Base-by-base conservation (phyloP, 441 rosid genomes). In the Capsella rubella region DNA sequence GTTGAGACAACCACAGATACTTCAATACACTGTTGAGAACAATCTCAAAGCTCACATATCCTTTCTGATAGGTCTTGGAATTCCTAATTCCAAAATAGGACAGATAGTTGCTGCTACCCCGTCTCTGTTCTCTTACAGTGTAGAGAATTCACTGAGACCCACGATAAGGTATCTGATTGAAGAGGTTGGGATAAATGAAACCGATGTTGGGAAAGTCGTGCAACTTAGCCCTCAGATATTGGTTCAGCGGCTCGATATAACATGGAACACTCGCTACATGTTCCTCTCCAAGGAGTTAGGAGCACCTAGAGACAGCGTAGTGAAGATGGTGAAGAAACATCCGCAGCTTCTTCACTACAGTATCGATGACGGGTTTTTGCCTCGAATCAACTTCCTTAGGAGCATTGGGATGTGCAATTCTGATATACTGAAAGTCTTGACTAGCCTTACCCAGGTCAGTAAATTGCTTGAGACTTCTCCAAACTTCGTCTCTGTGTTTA, bases 321-420 rank as follows among this genome's bases (percentile, higher is more conserved):
- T 92, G 74, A 95, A 92, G 84, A 95, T 92, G 97, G 97, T 95
- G 54, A 90, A 79, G 60, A 92, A 88, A 78, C 99, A 95, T 78
- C 97, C 97, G 4, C 99, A 92, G 85, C 85, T 95, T 52, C 96
- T 95, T 65, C 97, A 92, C 71, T 95, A 95, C 78, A 95, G 99
- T 78, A 87, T 95, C 0, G 97, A 95, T 29, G 94, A 90, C 13
- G 99, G 97, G 29, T 84, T 92, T 49, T 78, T 95, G 74, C 97
- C 99, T 16, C 84, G 96, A 80, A 95, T 95, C 84, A 89, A 90
- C 77, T 95, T 95, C 78, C 87, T 90, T 54, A 83, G 97, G 82
- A 92, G 93, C 72, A 92, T 90, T 32, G 97, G 99, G 53, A 87
- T 95, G 97, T 43, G 65, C 69, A 77, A 89, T 80, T 76, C 95